A percentile compares a stretch with the other conserved stretches of the same genome.
These are phyloP conservation scores for Corynascus novoguineensis DNA, from an alignment of 495 filamentous ascomycete species.

Conservation along the genomic window DNA sequence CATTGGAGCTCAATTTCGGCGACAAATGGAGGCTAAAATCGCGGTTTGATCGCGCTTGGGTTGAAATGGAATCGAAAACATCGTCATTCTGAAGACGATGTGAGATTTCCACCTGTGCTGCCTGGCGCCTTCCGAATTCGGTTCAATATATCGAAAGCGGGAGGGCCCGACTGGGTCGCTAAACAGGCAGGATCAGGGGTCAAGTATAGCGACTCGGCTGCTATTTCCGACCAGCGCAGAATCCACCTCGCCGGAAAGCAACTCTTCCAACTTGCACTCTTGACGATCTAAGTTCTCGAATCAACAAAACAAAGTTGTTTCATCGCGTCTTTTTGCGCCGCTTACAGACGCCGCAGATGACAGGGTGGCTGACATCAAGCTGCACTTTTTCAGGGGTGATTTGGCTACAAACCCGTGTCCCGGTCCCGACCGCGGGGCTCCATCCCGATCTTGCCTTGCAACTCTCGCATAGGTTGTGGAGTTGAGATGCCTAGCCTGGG, in stretches of 20 bases:
- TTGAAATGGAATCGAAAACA: not conserved
- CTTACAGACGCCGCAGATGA: not conserved
- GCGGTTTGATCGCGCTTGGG: not conserved
- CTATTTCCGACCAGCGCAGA: not conserved
- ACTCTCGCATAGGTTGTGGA: not conserved
- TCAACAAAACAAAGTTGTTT: not conserved
- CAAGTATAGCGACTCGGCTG: not conserved
- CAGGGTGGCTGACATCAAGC: not conserved
- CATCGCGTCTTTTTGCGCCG: not conserved
- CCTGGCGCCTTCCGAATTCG: slow-evolving; percentile 10
- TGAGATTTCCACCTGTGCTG: slow-evolving; percentile 3
- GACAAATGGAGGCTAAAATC: not conserved
- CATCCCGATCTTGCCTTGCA: not conserved
- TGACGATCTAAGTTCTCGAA: not conserved
- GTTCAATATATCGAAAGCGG: not conserved
- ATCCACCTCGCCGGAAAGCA: not conserved
- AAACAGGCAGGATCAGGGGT: slow-evolving; percentile 1
- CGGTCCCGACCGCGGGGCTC: slow-evolving; percentile 7
- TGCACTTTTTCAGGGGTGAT: not conserved
- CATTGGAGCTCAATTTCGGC: no score
- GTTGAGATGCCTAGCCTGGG: slow-evolving; percentile 1
- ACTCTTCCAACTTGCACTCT: not conserved
- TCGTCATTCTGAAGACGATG: not conserved
- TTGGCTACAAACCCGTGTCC: not conserved
- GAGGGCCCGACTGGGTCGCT: not conserved